Evolutionary conservation across 2,329 filamentous ascomycete genomes (phyloP), one percentile per base, ranked within the genome.

Genomic region (Fusarium falciforme): DNA sequence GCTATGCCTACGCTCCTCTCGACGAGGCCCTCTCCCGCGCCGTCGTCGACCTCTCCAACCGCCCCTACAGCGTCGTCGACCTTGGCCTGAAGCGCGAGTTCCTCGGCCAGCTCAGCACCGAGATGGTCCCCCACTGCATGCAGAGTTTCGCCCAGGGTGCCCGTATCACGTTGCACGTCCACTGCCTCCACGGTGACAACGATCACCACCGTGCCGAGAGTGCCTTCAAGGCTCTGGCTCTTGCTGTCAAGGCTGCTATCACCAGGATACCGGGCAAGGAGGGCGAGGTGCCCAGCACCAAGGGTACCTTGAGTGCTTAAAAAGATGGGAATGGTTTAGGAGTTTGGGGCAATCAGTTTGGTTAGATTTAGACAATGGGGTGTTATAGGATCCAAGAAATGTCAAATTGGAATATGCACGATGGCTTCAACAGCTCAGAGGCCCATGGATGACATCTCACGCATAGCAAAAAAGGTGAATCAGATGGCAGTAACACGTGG

Each of bases 91-190:
- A 89, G 87, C 91, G 96, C 71, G 96, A 98, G 87, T 97, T 94
- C 88, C 94, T 99, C 79, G 96, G 96, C 66, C 94, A 96, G 81
- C 86, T 99, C 76, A 96, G 93, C 86, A 93, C 91, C 78, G 96
- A 99, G 89, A 99, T 99, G 96, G 91, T 99, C 47, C 95, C 96
- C 54, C 96, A 99, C 87, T 97, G 95, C 77, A 84, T 99, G 81
- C 91, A 97, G 87, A 96, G 93, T 85, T 99, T 98, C 84, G 95
- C 96, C 47, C 93, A 97, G 86, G 94, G 91, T 11, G 94, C 95
- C 5, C 92, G 94, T 29, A 89, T 98, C 62, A 99, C 96, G n/a
- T 86, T 98, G 80, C 96, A 99, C 86, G 94, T 99, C 68, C 94
- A 98, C 85, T 97, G 94, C 84, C 84, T 98, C 66, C 90, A 94